Base-by-base conservation (phyloP, 139 green algal genomes). In the Chlamydomonas asymmetrica region DNA sequence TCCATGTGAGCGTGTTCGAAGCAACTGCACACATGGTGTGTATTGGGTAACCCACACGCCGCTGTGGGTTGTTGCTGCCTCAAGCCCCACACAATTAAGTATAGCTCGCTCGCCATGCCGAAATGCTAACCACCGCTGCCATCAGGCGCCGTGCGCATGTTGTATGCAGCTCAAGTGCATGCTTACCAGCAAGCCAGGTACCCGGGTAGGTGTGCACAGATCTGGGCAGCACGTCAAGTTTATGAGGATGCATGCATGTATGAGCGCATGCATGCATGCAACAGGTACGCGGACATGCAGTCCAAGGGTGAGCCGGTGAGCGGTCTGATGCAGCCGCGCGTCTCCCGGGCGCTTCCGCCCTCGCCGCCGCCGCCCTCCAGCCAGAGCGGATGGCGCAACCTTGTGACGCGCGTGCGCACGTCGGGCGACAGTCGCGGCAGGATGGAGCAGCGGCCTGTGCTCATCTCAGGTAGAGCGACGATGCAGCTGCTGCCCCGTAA, bases 251-350 rank as follows among this genome's bases (percentile, higher is more conserved):
- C 10, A 52, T 52, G 45, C 45, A 52, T n/a, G n/a, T n/a, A n/a
- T n/a, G n/a, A 25, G 45, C 45, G 45, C 45, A 52, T 25, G 13
- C 45, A 16, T 16, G 18, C 45, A 52, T 16, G 45, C 45, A 18
- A 41, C 70, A 76, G 70, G 10, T 76, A 76, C 39, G 34, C 56
- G 23, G 59, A 63, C n/a, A 29, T 67, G 29, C 45, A 50, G 38
- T 56, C 70, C 38, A 76, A 76, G 70, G 70, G 70, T 40, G 70
- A 76, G 56, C 67, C 60, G 40, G 40, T n/a, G 3, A 50, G 67
- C 68, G 37, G 38, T 2, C 52, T 75, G 38, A 37, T 38, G 23
- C 9, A 75, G 27, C 68, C 54, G 2, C 27, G 52, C 5, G 45
- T 67, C 37, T 37, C 35, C 0, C 20, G 22, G 0, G 61, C n/a